Evolutionary conservation across 768 basidiomycete genomes (phyloP).

Genomic region (Leccinum olivaceopallidum): DNA sequence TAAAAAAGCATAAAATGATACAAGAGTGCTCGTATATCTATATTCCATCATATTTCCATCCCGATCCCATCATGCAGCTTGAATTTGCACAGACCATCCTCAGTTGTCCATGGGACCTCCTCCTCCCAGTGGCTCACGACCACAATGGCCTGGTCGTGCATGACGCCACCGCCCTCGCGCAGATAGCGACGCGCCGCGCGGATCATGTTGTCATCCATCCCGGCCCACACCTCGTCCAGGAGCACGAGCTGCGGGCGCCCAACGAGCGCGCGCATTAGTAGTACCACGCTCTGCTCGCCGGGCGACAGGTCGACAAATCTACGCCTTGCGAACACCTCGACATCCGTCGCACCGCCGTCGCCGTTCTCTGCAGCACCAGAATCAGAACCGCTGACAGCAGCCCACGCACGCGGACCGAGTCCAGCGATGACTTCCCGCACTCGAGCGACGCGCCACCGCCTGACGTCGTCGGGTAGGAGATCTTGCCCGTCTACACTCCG

Average conservation of each 20-base stretch:
- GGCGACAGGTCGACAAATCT: constrained; percentile 66
- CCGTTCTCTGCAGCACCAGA: not conserved
- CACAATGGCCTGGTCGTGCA: constrained; percentile 69
- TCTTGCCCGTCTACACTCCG: constrained; percentile 37
- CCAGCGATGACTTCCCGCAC: constrained; percentile 60
- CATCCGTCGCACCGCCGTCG: not conserved
- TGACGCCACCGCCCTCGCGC: constrained; percentile 50
- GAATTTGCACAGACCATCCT: constrained; percentile 50
- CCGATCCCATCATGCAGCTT: constrained; percentile 39
- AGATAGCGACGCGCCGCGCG: constrained; percentile 63
- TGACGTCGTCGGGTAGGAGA: constrained; percentile 33
- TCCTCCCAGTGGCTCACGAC: constrained; percentile 91
- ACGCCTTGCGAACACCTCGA: constrained; percentile 45
- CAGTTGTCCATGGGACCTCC: constrained; percentile 79
- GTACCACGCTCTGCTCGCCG: constrained; percentile 76
- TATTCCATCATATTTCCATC: constrained; percentile 3
- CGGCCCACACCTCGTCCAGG: constrained; percentile 91
- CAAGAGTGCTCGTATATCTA: not conserved
- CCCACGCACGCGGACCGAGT: constrained; percentile 63
- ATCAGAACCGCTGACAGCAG: not conserved
- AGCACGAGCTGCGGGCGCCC: constrained; percentile 69
- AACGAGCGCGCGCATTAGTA: constrained; percentile 87
- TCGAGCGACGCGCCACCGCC: constrained; percentile 40
- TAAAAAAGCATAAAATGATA: not conserved
- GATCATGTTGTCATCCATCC: constrained; percentile 86